phyloP scores from a whole-genome alignment of 805 yeast species.

The Saturnispora zaruensis region DNA sequence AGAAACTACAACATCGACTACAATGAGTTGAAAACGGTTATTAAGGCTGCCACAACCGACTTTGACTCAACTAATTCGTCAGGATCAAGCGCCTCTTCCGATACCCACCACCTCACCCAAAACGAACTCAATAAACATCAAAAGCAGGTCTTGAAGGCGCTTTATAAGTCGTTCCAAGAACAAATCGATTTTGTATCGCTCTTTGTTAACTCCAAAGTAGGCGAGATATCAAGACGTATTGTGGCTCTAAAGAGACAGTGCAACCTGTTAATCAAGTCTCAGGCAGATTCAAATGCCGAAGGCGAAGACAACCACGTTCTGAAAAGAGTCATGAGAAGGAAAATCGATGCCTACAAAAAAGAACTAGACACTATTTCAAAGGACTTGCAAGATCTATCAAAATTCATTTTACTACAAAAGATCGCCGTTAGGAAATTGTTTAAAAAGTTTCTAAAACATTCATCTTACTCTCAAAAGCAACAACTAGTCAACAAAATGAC shows the following conservation, averaged over 20 bases:
- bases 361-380: conserved; percentile 37
- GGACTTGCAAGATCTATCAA: conserved; percentile 56
- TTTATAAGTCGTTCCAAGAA: conserved; percentile 39
- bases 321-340: conserved; percentile 18
- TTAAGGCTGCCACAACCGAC: conserved; percentile 46
- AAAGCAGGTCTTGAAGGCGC: conserved; percentile 22
- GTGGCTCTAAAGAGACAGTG: conserved; percentile 22
- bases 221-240: conserved; percentile 53
- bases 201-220: conserved; percentile 58
- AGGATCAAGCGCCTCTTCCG: conserved; percentile 7
- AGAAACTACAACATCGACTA: conserved; percentile 74
- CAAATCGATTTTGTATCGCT: conserved; percentile 55
- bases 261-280: conserved; percentile 19
- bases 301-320: conserved; percentile 11
- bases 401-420: conserved; percentile 65
- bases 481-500: conserved; percentile 28
- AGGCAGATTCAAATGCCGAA: conserved; percentile 9
- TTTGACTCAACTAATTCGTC: conserved; percentile 14
- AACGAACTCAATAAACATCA: conserved; percentile 16
- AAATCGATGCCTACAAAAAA: conserved; percentile 22
- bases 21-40: conserved; percentile 60
- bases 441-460: conserved; percentile 55
- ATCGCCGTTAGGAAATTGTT: conserved; percentile 65
- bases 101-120: not conserved
- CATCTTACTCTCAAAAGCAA: conserved; percentile 26